Base-by-base conservation (phyloP, 106 monocot species). In the Dioscorea zingiberensis region DNA sequence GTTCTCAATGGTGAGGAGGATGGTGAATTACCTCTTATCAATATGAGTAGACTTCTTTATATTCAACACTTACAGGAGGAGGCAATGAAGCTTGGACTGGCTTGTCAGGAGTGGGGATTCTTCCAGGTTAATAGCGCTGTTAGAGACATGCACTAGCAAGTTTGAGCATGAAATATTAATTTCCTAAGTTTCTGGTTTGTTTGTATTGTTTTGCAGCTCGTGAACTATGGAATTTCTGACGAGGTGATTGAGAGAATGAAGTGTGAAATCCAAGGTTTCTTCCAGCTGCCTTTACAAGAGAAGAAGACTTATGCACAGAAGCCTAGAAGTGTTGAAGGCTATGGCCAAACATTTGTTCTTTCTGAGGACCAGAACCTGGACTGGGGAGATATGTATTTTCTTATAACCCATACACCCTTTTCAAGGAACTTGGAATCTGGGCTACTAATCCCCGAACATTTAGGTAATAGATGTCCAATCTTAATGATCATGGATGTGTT, bases 31-130 rank as follows among this genome's bases (percentile, higher is more conserved):
- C 77, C 77, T 7, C 16, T 71, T 16, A 22, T 77, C 22, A 71
- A 77, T n/a, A 46, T 66, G 47, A 24, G 49, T 8, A 59, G 47
- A 48, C 70, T 77, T 26, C 64, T 57, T 13, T 22, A 66, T 46
- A 15, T 17, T 1, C 58, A 32, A 58, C 21, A 28, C 27, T 28
- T 6, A 13, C 22, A 65, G 59, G 77, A 55, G 4, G 77, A 77
- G 58, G 21, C 65, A 0, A 14, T 56, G 1, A 65, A 65, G 71
- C 77, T 71, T 15, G 30, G 32, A 2, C 56, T 49, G 29, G 77
- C 77, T 47, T 77, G 77, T 26, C 55, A 71, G 28, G 70, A 77
- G 59, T 77, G 77, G 71, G 77, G 77, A 25, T 71, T 77, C 59
- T 77, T 71, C 49, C 77, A 77, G 70, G 77, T 77, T 29, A 14